phyloP scores from a whole-genome alignment of 164 flowering plant genomes.

The Stephania japonica region DNA sequence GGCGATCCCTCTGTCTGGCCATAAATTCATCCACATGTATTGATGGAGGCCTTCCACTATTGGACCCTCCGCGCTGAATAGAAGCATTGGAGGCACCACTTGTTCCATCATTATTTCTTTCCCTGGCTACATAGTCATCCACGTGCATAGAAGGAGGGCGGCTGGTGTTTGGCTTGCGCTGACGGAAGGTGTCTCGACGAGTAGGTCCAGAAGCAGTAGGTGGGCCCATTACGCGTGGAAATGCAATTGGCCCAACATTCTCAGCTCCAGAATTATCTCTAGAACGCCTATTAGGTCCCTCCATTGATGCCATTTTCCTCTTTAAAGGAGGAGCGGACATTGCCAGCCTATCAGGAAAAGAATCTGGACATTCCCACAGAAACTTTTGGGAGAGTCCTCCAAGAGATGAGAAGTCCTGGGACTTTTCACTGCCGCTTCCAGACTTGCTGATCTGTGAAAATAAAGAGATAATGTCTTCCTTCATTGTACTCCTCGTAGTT shows the following conservation, averaged over 20 bases:
- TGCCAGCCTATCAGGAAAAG: conserved; percentile 58
- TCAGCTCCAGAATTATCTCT: conserved; percentile 60
- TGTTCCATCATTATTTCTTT: conserved; percentile 71
- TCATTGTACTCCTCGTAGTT: conserved; percentile 6
- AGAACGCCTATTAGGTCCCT: conserved; percentile 58
- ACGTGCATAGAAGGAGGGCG: conserved; percentile 99
- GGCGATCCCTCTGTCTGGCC: conserved; percentile 95
- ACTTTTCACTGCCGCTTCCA: conserved; percentile 32
- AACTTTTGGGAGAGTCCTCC: conserved; percentile 61
- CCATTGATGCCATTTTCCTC: conserved; percentile 65
- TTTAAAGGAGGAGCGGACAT: conserved; percentile 43
- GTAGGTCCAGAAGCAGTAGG: conserved; percentile 52
- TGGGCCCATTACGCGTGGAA: conserved; percentile 50
- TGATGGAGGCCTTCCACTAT: conserved; percentile 95
- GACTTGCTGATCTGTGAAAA: conserved; percentile 16
- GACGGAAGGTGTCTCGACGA: conserved; percentile 86
- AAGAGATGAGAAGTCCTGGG: conserved; percentile 28
- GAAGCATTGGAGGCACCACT: conserved; percentile 49
- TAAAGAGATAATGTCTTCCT: conserved; percentile 17
- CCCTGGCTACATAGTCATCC: conserved; percentile 99
- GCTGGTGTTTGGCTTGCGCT: conserved; percentile 96
- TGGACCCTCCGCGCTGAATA: conserved; percentile 65
- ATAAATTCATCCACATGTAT: conserved; percentile 98
- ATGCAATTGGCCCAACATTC: conserved; percentile 31
- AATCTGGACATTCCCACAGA: conserved; percentile 97